Conservation (phyloP, 768 basidiomycete species). For the Termitomyces sp. region DNA sequence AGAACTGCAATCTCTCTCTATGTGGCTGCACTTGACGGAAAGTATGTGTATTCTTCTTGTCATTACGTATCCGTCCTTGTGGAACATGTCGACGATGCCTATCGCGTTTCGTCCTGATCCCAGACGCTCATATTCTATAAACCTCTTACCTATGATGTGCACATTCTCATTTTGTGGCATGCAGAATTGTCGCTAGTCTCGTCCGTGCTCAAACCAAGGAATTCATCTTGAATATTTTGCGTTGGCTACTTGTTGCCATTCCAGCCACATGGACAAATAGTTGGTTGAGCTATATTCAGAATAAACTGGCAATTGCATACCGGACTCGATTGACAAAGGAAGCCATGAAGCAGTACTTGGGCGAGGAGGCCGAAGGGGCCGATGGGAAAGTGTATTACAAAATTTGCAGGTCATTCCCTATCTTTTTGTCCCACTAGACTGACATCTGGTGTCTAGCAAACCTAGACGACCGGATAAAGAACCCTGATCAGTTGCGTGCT, state of each 20-base stretch:
- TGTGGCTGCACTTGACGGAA: constrained; percentile 91
- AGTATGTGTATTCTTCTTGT: constrained; percentile 40
- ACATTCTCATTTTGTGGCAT: background rate
- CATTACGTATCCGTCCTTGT: background rate
- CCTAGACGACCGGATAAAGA: constrained; percentile 93
- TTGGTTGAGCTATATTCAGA: constrained; percentile 91
- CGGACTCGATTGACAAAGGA: constrained; percentile 81
- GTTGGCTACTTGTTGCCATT: constrained; percentile 90
- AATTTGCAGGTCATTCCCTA: constrained; percentile 50
- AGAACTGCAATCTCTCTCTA: constrained; percentile 91
- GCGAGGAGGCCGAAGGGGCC: constrained; percentile 56
- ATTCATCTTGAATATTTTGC: constrained; percentile 82
- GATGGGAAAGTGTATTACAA: constrained; percentile 93
- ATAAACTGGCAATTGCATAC: constrained; percentile 87
- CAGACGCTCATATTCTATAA: background rate
- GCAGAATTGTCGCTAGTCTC: constrained; percentile 90
- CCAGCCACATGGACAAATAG: constrained; percentile 93
- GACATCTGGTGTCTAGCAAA: constrained; percentile 58
- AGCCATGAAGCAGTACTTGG: constrained; percentile 83
- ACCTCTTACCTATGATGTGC: background rate
- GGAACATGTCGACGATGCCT: background rate
- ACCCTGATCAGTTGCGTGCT: constrained; percentile 78
- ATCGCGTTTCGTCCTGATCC: background rate
- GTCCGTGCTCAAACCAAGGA: constrained; percentile 78
- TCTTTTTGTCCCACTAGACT: background rate